A percentile compares a stretch with the other conserved stretches of the same genome.
These are phyloP conservation scores for Nicotiana tomentosiformis DNA, from an alignment of 257 asterid genomes.

Conservation along the genomic window DNA sequence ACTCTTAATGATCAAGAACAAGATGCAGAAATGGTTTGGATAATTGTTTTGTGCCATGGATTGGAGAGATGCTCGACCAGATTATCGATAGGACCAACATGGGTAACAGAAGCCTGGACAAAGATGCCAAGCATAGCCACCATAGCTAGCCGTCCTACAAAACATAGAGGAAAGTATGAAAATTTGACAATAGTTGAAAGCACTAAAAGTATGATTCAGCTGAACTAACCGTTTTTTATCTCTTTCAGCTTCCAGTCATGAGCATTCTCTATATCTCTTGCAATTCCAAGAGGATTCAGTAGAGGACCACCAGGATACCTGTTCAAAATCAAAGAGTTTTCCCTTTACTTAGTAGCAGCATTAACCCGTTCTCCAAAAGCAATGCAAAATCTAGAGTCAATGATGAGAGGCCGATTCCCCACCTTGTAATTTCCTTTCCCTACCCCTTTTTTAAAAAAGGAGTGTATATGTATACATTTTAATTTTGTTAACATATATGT, in stretches of 20 bases:
- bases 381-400: neutral
- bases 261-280: constrained; percentile 77
- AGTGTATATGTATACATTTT: neutral
- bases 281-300: constrained; percentile 83
- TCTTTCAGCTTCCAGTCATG: constrained; percentile 83
- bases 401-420: too few relatives aligned
- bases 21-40: constrained; percentile 51
- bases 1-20: constrained; percentile 20
- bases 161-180: neutral
- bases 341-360: neutral
- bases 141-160: constrained; percentile 78
- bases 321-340: neutral
- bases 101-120: constrained; percentile 83
- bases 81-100: constrained; percentile 80
- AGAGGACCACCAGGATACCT: constrained; percentile 96
- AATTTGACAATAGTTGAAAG: neutral
- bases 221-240: constrained; percentile 66
- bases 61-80: constrained; percentile 65
- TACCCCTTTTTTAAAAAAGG: too few relatives aligned
- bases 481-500: neutral
- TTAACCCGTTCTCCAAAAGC: neutral
- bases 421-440: too few relatives aligned
- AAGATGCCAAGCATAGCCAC: constrained; percentile 79
- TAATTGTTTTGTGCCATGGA: constrained; percentile 81
- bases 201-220: neutral